A percentile compares a stretch with the other conserved stretches of the same genome.
Evolutionary conservation across 768 basidiomycete genomes (phyloP).

Genomic region (Panus rudis): DNA sequence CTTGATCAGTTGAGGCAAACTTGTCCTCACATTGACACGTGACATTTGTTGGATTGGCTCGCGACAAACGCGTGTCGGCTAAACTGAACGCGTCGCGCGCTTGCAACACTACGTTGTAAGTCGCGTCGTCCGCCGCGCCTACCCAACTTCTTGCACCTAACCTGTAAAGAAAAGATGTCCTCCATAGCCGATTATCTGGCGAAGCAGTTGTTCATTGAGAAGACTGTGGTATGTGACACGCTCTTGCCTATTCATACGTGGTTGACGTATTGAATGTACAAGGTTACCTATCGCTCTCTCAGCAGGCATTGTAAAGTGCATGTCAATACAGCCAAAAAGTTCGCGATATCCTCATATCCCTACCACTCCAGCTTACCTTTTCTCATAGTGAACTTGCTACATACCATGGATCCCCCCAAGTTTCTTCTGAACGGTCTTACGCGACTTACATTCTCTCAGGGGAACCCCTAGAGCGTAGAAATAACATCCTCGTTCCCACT

Average conservation of each 20-base stretch:
- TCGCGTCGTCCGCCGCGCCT: too few relatives aligned
- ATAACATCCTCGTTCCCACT: not conserved
- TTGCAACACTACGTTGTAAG: too few relatives aligned
- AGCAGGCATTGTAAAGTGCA: conserved; percentile 67
- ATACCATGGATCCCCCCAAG: conserved; percentile 42
- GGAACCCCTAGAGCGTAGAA: conserved; percentile 20
- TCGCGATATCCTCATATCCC: conserved; percentile 13
- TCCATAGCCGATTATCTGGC: conserved; percentile 33
- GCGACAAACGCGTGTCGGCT: too few relatives aligned
- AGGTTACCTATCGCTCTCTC: conserved; percentile 78
- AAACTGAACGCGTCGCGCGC: too few relatives aligned
- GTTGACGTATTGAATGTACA: not conserved
- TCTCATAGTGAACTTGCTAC: conserved; percentile 50
- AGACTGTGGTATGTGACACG: conserved; percentile 32
- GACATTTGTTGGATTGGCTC: too few relatives aligned
- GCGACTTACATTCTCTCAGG: conserved; percentile 76
- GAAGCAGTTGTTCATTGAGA: conserved; percentile 39
- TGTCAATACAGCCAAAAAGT: conserved; percentile 79
- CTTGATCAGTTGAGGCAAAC: too few relatives aligned
- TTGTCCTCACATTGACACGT: too few relatives aligned
- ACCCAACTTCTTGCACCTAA: too few relatives aligned
- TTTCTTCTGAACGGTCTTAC: conserved; percentile 34
- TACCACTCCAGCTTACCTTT: not conserved
- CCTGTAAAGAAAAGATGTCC: too few relatives aligned
- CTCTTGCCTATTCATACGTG: not conserved